A percentile compares a stretch with the other conserved stretches of the same genome.
Evolutionary conservation across 495 filamentous ascomycete species (phyloP).

Genomic region (Talaromyces thailandensis): DNA sequence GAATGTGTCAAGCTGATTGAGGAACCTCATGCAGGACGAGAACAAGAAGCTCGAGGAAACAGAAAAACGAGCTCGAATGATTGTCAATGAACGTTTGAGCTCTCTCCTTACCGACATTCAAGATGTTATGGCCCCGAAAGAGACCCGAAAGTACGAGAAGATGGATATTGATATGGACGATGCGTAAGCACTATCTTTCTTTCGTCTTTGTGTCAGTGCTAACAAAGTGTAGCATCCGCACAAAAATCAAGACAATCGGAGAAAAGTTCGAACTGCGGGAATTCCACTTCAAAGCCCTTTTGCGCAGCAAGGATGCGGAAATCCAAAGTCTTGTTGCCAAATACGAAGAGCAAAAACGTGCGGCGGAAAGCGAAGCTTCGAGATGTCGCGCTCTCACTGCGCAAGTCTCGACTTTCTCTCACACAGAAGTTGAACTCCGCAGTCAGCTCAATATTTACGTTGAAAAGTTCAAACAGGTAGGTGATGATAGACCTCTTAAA

Average conservation of each 20-base stretch:
- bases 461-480: slow-evolving; percentile 99
- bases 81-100: slow-evolving; percentile 77
- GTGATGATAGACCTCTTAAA: slow-evolving; percentile 12
- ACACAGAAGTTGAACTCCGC: slow-evolving; percentile 87
- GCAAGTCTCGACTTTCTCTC: slow-evolving; percentile 92
- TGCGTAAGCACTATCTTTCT: slow-evolving; percentile 49
- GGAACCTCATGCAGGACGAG: slow-evolving; percentile 63
- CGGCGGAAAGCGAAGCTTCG: slow-evolving; percentile 67
- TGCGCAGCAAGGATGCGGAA: slow-evolving; percentile 93
- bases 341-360: slow-evolving; percentile 80
- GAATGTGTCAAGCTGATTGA: slow-evolving; percentile 20
- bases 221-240: slow-evolving; percentile 55
- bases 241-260: slow-evolving; percentile 84
- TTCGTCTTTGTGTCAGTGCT: not conserved
- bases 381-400: slow-evolving; percentile 75
- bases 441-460: slow-evolving; percentile 98
- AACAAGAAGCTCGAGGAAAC: slow-evolving; percentile 77
- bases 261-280: slow-evolving; percentile 95
- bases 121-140: slow-evolving; percentile 68
- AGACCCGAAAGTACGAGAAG: slow-evolving; percentile 63
- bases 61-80: slow-evolving; percentile 69
- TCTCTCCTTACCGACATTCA: slow-evolving; percentile 69
- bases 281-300: slow-evolving; percentile 76
- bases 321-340: slow-evolving; percentile 82
- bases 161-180: slow-evolving; percentile 79